Conservation (phyloP, 1,284 basidiomycete genomes). For the Paramarasmius palmivorus region DNA sequence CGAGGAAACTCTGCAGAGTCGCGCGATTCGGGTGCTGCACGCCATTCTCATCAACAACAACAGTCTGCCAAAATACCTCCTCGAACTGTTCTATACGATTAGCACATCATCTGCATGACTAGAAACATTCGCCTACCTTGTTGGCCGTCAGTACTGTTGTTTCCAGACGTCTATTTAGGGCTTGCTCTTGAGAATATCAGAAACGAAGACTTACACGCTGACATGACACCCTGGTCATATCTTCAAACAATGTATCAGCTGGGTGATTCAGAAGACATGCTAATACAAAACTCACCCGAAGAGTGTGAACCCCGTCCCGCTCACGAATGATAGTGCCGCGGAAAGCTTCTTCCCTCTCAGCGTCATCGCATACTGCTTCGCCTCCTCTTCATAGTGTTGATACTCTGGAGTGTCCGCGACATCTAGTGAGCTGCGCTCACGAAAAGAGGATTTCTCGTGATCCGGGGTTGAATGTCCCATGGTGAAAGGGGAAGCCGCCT, state of each 20-base stretch:
- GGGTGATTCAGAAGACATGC: slow-evolving; percentile 12
- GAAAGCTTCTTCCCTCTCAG: slow-evolving; percentile 45
- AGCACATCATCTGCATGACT: not conserved
- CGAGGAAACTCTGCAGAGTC: slow-evolving; percentile 54
- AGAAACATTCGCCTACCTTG: slow-evolving; percentile 31
- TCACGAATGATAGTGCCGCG: slow-evolving; percentile 48
- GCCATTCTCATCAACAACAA: slow-evolving; percentile 28
- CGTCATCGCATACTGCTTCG: slow-evolving; percentile 30
- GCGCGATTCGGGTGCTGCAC: slow-evolving; percentile 46
- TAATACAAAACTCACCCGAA: slow-evolving; percentile 44
- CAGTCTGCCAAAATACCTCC: slow-evolving; percentile 48
- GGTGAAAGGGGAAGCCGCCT: too few species aligned
- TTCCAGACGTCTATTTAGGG: too few species aligned
- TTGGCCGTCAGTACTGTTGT: slow-evolving; percentile 43
- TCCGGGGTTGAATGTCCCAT: too few species aligned
- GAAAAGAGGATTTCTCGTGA: too few species aligned
- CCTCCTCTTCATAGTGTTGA: slow-evolving; percentile 27
- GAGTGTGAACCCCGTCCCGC: slow-evolving; percentile 56
- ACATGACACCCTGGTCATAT: slow-evolving; percentile 71
- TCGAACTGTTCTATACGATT: slow-evolving; percentile 39
- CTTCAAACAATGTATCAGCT: slow-evolving; percentile 24
- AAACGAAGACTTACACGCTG: slow-evolving; percentile 29
- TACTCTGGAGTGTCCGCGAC: slow-evolving; percentile 8
- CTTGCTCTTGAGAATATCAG: not conserved
- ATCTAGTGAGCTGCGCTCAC: too few species aligned